A percentile compares a stretch with the other conserved stretches of the same genome.
Conservation (phyloP, 2,329 filamentous ascomycete species). For the Cercospora canescens region DNA sequence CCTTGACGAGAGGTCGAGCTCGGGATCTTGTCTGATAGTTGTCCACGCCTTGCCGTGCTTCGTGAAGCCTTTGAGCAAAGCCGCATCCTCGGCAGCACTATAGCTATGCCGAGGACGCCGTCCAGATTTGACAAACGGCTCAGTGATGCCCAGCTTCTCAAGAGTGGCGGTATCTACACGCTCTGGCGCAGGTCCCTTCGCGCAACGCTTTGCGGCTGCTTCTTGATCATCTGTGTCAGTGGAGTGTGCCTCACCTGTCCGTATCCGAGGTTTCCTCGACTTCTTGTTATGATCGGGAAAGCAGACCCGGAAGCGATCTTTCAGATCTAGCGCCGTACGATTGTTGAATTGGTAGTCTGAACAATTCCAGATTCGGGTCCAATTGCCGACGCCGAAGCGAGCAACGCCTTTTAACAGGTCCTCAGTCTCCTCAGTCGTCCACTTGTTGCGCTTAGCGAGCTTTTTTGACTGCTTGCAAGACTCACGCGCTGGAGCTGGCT, state of each 20-base stretch:
- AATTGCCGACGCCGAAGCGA: conserved; percentile 63
- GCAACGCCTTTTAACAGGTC: conserved; percentile 59
- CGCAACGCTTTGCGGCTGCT: conserved; percentile 4
- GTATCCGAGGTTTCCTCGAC: not conserved
- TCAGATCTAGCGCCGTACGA: conserved; percentile 62
- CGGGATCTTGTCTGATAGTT: conserved; percentile 56
- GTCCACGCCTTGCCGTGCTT: conserved; percentile 63
- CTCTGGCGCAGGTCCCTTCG: conserved; percentile 26
- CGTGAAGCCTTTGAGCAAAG: conserved; percentile 58
- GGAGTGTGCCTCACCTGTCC: not conserved
- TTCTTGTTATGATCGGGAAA: conserved; percentile 31
- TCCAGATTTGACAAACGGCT: conserved; percentile 51
- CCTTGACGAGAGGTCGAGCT: conserved; percentile 53
- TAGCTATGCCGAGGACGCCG: conserved; percentile 58
- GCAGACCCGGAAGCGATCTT: conserved; percentile 53
- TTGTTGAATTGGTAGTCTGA: conserved; percentile 58
- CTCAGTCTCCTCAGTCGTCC: conserved; percentile 63
- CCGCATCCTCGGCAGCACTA: conserved; percentile 58
- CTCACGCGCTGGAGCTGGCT: conserved; percentile 31
- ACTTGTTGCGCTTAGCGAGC: conserved; percentile 47
- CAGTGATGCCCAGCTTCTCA: conserved; percentile 49
- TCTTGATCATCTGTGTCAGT: not conserved
- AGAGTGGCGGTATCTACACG: conserved; percentile 37
- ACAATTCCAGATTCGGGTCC: conserved; percentile 62
- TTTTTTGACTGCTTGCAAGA: not conserved